A percentile compares a stretch with the other conserved stretches of the same genome.
These are phyloP conservation scores for Ichthyophthirius multifiliis DNA, from an alignment of 169 alveolate species.

Conservation along the genomic window DNA sequence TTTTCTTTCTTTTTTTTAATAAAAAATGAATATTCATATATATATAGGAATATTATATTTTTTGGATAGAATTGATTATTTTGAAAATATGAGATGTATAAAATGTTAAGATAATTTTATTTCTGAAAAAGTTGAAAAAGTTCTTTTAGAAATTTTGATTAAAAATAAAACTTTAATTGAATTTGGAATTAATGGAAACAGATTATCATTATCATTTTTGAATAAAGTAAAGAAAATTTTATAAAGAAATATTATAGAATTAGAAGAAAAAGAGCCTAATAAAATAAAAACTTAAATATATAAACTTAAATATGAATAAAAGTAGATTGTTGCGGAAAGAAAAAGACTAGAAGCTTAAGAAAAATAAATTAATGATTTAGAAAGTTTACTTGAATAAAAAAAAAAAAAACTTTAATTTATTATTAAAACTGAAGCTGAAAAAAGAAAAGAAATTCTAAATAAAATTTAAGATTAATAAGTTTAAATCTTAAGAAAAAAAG, in stretches of 20 bases:
- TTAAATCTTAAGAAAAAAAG: constrained; percentile 53
- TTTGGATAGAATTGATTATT: background rate
- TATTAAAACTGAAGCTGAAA: constrained; percentile 52
- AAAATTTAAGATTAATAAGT: constrained; percentile 56
- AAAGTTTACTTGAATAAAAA: constrained; percentile 60
- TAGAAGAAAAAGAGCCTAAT: constrained; percentile 81
- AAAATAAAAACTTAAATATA: constrained; percentile 77
- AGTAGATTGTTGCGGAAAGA: constrained; percentile 69
- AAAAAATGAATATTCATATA: no score
- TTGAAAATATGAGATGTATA: constrained; percentile 49
- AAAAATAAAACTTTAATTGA: constrained; percentile 68
- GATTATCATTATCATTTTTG: constrained; percentile 76
- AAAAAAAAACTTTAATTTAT: constrained; percentile 58
- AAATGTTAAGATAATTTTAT: constrained; percentile 81
- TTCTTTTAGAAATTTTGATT: constrained; percentile 73
- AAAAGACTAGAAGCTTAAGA: constrained; percentile 54
- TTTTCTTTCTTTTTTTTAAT: no score
- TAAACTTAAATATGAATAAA: constrained; percentile 73
- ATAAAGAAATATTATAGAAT: constrained; percentile 63
- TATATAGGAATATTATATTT: background rate
- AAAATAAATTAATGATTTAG: constrained; percentile 70
- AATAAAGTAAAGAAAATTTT: constrained; percentile 73
- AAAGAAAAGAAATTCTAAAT: constrained; percentile 54
- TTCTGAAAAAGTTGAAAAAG: constrained; percentile 77
- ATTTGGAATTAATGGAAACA: constrained; percentile 65